A percentile compares a stretch with the other conserved stretches of the same genome.
These are phyloP conservation scores for Xerocomellus dryophilus DNA, from an alignment of 768 basidiomycete species.

Conservation along the genomic window DNA sequence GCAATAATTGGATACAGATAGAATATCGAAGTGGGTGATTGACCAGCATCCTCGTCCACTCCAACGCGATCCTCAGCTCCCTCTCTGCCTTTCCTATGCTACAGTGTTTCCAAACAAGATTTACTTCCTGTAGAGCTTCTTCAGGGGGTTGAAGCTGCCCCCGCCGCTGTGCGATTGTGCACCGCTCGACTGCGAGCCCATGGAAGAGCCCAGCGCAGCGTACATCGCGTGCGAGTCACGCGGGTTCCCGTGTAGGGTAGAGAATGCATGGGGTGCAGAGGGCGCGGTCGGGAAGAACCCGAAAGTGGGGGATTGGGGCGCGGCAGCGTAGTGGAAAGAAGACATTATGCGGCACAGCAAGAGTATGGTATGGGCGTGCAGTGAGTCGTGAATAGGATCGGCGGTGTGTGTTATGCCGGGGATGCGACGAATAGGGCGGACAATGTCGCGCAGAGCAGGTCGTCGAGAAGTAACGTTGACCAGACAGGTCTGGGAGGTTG, in stretches of 20 bases:
- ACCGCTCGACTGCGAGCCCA: slow-evolving; percentile 25
- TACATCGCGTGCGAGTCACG: slow-evolving; percentile 60
- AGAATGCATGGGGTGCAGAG: slow-evolving; percentile 57
- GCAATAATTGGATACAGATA: slow-evolving; percentile 19
- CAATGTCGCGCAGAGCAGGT: slow-evolving; percentile 7
- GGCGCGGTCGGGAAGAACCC: slow-evolving; percentile 58
- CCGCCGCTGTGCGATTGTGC: slow-evolving; percentile 21
- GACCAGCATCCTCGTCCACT: not conserved
- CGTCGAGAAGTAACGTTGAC: slow-evolving; percentile 10
- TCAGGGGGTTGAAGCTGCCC: slow-evolving; percentile 29
- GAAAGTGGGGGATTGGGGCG: slow-evolving; percentile 53
- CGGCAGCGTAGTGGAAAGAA: slow-evolving; percentile 38
- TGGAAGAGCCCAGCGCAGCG: slow-evolving; percentile 42
- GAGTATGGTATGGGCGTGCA: not conserved
- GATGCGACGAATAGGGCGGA: slow-evolving; percentile 5
- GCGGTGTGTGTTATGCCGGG: not conserved
- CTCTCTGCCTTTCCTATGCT: slow-evolving; percentile 22
- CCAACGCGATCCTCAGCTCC: no score
- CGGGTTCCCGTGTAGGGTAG: slow-evolving; percentile 55
- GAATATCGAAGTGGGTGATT: slow-evolving; percentile 18
- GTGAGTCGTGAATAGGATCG: not conserved
- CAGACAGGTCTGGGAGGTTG: slow-evolving; percentile 3
- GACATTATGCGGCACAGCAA: slow-evolving; percentile 37
- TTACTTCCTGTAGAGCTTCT: slow-evolving; percentile 38
- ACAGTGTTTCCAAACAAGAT: slow-evolving; percentile 18